Evolutionary conservation across 2,329 filamentous ascomycete genomes (phyloP), one percentile per base, ranked within the genome.

Genomic region (Microascus cirrosus): DNA sequence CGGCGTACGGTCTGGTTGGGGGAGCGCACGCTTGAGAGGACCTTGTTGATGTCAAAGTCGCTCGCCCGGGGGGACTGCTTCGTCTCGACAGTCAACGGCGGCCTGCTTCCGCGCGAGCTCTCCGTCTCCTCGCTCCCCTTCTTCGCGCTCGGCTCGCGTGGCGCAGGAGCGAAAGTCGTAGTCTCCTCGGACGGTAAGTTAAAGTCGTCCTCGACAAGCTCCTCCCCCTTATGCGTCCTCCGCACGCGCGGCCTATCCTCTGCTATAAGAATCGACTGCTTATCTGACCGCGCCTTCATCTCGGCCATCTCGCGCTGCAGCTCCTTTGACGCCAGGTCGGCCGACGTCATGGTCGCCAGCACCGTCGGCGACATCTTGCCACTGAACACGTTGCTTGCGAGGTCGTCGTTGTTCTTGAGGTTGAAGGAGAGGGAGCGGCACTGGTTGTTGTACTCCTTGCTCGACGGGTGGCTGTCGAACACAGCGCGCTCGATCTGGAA

Each of bases 221-320:
- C 94, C 59, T 96, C 92, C 13, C 94, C 94, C 71, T 97, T 97
- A 74, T 97, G 93, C 2, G 93, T 96, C 63, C 89, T 85, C 65
- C 91, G 83, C 59, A 96, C 86, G 2, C 91, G 84, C 3, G 92
- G 90, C 54, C 83, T 80, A 20, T 88, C 84, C 22, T 89, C 83
- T 15, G 90, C 82, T 60, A 93, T 85, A 36, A 95, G 80, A 53
- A 94, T 92, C 53, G 93, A 89, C 69, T 93, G 89, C 65, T 91
- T 89, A 67, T 94, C 89, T 0, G 85, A 84, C 60, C 84, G 81
- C 55, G 89, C 87, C 69, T 88, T 87, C 78, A 93, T 85, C 64
- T 86, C 83, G 18, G 87, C 87, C 25, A 83, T 87, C 68, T 90
- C 82, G 32, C 80, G 80, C 69, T 96, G 90, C 66, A 92, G 80